These are phyloP conservation scores for Geotrichum bryndzae DNA, from an alignment of 1,139 yeast genomes.

Conservation along the genomic window DNA sequence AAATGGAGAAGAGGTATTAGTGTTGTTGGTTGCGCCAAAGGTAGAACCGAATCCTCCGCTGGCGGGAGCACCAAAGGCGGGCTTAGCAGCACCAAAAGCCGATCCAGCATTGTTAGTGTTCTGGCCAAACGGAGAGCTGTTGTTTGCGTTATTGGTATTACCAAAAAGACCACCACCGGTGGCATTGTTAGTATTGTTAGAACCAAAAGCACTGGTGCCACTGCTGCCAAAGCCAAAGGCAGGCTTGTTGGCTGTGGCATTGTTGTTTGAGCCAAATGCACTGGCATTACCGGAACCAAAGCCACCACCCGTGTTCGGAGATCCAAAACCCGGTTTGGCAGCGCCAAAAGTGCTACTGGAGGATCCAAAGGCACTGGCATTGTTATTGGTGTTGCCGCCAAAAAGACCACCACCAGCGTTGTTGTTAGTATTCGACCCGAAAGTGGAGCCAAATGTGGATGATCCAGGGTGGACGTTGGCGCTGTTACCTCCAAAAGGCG, in stretches of 20 bases:
- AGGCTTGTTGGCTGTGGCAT: slow-evolving; percentile 13
- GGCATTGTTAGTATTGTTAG: slow-evolving; percentile 24
- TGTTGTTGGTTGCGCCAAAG: slow-evolving; percentile 18
- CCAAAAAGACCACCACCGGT: slow-evolving; percentile 18
- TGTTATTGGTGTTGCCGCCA: slow-evolving; percentile 8
- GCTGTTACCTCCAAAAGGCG: slow-evolving; percentile 10
- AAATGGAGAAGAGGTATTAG: slow-evolving; percentile 24
- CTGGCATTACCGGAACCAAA: background rate
- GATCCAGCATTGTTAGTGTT: slow-evolving; percentile 10
- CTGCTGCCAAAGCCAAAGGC: slow-evolving; percentile 15
- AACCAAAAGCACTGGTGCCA: slow-evolving; percentile 26
- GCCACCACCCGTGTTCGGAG: slow-evolving; percentile 23
- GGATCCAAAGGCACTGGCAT: slow-evolving; percentile 32
- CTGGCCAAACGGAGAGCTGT: slow-evolving; percentile 16
- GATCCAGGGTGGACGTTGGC: slow-evolving; percentile 27
- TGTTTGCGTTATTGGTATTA: slow-evolving; percentile 7
- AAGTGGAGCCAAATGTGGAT: slow-evolving; percentile 26
- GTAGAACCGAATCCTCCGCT: slow-evolving; percentile 15
- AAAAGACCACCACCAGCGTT: slow-evolving; percentile 24
- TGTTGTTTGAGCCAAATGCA: slow-evolving; percentile 12
- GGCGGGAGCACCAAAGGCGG: slow-evolving; percentile 13
- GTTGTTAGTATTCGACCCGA: slow-evolving; percentile 10
- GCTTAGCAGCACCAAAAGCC: slow-evolving; percentile 23
- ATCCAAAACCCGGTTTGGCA: slow-evolving; percentile 26
- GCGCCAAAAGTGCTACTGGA: slow-evolving; percentile 21